Conservation (phyloP, 495 filamentous ascomycete species). For the Neurospora sp. region DNA sequence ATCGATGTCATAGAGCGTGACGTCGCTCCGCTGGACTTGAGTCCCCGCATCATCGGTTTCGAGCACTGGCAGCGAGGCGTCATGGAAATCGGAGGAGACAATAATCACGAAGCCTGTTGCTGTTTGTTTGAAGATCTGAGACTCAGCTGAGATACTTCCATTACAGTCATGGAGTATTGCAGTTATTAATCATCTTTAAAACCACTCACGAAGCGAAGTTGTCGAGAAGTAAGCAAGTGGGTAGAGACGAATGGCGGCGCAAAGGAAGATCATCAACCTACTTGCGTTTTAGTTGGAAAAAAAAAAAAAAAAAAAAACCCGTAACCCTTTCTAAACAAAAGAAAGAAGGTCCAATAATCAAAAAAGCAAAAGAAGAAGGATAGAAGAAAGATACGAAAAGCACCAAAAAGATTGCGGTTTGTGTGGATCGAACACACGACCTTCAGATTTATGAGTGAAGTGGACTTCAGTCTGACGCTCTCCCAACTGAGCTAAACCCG, state of each 20-base stretch:
- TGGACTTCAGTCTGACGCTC: neutral
- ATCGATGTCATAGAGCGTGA: neutral
- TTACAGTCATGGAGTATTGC: neutral
- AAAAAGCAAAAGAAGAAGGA: neutral
- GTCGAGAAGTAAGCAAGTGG: neutral
- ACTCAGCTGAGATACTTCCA: neutral
- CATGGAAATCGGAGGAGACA: neutral
- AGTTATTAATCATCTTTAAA: neutral
- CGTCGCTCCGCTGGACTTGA: neutral
- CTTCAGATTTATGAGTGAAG: neutral
- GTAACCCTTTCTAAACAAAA: neutral
- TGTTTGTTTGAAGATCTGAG: neutral
- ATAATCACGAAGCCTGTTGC: neutral
- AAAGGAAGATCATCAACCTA: neutral
- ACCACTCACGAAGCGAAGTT: neutral
- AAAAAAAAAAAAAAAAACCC: neutral
- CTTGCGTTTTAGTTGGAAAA: neutral
- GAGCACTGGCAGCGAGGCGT: neutral
- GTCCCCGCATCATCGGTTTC: neutral
- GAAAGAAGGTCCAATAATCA: neutral
- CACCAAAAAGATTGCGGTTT: neutral
- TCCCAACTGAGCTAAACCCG: neutral
- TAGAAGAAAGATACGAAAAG: neutral
- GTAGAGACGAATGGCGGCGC: neutral
- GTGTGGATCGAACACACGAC: neutral